Conservation (phyloP, 805 yeast genomes). For the Starmerella stellata region DNA sequence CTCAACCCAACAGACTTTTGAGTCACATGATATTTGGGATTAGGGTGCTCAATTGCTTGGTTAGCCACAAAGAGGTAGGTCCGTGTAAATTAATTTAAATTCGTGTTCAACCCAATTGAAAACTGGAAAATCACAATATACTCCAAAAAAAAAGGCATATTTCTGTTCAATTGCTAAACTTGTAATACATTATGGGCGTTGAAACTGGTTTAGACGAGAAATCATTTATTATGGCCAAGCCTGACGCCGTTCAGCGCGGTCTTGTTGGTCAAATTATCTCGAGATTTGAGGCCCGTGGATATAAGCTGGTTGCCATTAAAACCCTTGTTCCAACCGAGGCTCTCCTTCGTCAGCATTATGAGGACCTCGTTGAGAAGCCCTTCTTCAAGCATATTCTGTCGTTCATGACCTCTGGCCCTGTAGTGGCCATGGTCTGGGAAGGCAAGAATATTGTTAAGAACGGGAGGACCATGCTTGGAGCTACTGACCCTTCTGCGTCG, state of each 20-base stretch:
- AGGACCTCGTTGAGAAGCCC: constrained; percentile 87
- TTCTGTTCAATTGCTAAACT: too few relatives aligned
- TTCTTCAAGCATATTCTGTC: constrained; percentile 93
- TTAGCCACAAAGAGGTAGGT: too few relatives aligned
- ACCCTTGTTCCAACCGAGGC: constrained; percentile 72
- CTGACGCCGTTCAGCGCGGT: constrained; percentile 99
- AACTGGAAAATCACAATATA: too few relatives aligned
- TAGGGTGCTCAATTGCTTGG: too few relatives aligned
- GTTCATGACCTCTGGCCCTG: constrained; percentile 97
- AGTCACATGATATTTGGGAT: too few relatives aligned
- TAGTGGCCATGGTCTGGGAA: constrained; percentile 98
- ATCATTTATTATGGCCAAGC: constrained; percentile 30
- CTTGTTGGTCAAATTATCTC: constrained; percentile 71
- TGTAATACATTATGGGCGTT: too few relatives aligned
- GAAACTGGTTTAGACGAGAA: too few relatives aligned
- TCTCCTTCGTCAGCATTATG: constrained; percentile 82
- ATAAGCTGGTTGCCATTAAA: constrained; percentile 91
- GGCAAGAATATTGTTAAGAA: constrained; percentile 99
- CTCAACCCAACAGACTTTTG: too few relatives aligned
- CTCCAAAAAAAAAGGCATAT: too few relatives aligned
- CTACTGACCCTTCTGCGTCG: constrained; percentile 93
- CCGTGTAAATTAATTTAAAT: too few relatives aligned
- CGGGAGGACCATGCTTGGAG: constrained; percentile 95
- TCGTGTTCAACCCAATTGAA: too few relatives aligned
- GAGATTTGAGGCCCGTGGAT: constrained; percentile 95